phyloP scores from a whole-genome alignment of 1,139 yeast species.

The Ashbya aceris region DNA sequence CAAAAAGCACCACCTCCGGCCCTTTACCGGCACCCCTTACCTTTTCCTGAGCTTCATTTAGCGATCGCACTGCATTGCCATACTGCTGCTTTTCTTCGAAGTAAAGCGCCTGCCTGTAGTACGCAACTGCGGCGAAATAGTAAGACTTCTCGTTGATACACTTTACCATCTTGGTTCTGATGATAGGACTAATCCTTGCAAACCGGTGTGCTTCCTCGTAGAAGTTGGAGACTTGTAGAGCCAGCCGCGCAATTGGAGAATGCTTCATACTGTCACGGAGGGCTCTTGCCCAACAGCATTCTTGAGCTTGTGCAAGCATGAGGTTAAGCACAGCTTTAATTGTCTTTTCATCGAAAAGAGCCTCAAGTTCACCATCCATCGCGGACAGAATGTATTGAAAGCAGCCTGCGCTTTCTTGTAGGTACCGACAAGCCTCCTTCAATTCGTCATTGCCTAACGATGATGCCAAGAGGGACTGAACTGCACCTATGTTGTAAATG shows the following conservation, averaged over 20 bases:
- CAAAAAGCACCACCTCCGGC: constrained; percentile 40
- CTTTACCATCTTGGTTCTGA: constrained; percentile 56
- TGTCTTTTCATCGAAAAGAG: constrained; percentile 34
- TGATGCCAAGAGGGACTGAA: constrained; percentile 51
- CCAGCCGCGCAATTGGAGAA: constrained; percentile 51
- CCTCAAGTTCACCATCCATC: constrained; percentile 19
- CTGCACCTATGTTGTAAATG: constrained; percentile 59
- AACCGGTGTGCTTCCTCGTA: constrained; percentile 41
- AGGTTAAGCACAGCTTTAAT: constrained; percentile 37
- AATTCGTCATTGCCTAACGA: constrained; percentile 43
- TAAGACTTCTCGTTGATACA: constrained; percentile 42
- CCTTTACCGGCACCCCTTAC: constrained; percentile 38
- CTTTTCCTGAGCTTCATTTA: constrained; percentile 33
- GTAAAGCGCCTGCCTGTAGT: constrained; percentile 48
- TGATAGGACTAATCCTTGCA: constrained; percentile 42
- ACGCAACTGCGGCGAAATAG: constrained; percentile 67
- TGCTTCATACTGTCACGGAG: constrained; percentile 47
- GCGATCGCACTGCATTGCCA: constrained; percentile 43
- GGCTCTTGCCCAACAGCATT: constrained; percentile 74
- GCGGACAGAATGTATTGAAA: constrained; percentile 36
- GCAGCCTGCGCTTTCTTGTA: constrained; percentile 66
- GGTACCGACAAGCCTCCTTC: constrained; percentile 53
- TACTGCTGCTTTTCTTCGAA: constrained; percentile 43
- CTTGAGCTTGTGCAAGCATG: constrained; percentile 82
- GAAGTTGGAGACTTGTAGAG: constrained; percentile 51